Evolutionary conservation across 2,329 filamentous ascomycete genomes (phyloP), one percentile per base, ranked within the genome.

Genomic region (Chaetomium globosum): DNA sequence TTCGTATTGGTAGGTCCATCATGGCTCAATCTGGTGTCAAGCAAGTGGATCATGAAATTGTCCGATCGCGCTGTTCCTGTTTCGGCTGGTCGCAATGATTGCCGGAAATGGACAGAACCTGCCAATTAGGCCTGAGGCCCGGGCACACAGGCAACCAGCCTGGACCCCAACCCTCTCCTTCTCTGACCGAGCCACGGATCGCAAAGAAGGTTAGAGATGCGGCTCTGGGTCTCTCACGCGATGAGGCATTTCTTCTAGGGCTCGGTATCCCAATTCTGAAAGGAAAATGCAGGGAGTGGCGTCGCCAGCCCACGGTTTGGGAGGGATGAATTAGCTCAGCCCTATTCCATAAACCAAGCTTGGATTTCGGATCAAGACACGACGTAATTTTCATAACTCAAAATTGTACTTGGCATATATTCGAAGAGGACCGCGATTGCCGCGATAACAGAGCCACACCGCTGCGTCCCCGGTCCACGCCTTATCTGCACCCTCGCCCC

Each of bases 41-140:
- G 39, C 5, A 43, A 16, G 31, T 16, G 55, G 16, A 7, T 26
- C 19, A 55, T 23, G 19, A 21, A 36, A 52, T 4, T 30, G 26
- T 54, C 43, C 43, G 52, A 51, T 58, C 21, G 30, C 53, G 58
- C 54, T 55, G 59, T 52, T 61, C 54, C 59, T 7, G 51, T 59
- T 60, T 49, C 16, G 63, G 59, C 31, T 53, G 56, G 60, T 67
- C 70, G 70, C 69, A 69, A 55, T 67, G 63, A 59, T 72, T 70
- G 66, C 70, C 69, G 23, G 62, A 71, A 71, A 48, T 13, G 64
- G 69, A 61, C 48, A 31, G 33, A 39, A 13, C 21, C 55, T 13
- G 3, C 1, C 12, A 9, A 28, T 39, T 23, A 12, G 31, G 60
- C 52, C 58, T 57, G 28, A 52, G 39, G n/a, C n/a, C n/a, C n/a